Evolutionary conservation across 768 basidiomycete genomes (phyloP), one percentile per base, ranked within the genome.

Genomic region (Podaxis sp.): DNA sequence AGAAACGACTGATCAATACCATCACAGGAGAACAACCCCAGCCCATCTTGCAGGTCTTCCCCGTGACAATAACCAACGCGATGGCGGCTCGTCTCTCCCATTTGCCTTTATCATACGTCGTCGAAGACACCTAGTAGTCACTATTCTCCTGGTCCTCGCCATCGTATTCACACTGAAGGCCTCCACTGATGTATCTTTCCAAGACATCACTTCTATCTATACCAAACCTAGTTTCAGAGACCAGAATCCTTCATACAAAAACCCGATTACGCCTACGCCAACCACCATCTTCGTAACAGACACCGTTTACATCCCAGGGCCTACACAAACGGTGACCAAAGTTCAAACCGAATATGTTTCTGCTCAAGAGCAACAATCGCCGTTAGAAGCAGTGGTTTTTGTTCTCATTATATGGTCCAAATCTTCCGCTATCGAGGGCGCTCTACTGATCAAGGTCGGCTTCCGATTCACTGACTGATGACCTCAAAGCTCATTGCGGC

Each of bases 391-490:
- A n/a, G 68, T 79, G 27, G 73, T 74, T 1, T 82, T 80, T 58
- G 70, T 76, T 3, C 69, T 80, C 47, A 75, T 82, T 55, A 79
- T 80, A 72, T 80, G 78, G 73, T 79, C 77, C 5, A 73, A 74
- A 55, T 64, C 71, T 57, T 77, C 80, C 36, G 79, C 79, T 1
- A 64, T 69, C 15, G 80, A 82, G 66, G 79, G 77, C 4, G 75
- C 78, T 33, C 64, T 80, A 8, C 68, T 80, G 47, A 71, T 81
- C 57, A 81, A 81, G 73, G 79, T 79, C 43, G 57, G 71, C 19
- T 46, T 46, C 41, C 5, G 17, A 46, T 46, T 4, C 19, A 46
- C n/a, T n/a, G n/a, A 17, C n/a, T 46, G n/a, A 46, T 46, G n/a
- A 9, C 4, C 15, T 46, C 17, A 46, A 19, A 47, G 27, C 54